Evolutionary conservation across 371 early-diverging fungal species (phyloP), one percentile per base, ranked within the genome.

Genomic region (Mucor ambiguus): DNA sequence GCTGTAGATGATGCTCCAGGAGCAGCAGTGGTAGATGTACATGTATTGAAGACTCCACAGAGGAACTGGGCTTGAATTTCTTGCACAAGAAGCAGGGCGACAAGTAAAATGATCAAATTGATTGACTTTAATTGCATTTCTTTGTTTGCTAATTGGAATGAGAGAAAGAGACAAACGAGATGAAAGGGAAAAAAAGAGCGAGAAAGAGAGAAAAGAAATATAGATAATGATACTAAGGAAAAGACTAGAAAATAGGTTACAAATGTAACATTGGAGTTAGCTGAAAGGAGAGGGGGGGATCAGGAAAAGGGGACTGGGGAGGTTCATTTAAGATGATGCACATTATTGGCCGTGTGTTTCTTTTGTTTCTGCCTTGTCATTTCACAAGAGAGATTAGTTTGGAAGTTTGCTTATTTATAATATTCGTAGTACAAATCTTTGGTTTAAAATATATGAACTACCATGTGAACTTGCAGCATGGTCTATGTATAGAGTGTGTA

Each of bases 191-290:
- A 32, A 10, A 9, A 33, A 33, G 33, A 10, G 10, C 1, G 33
- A 33, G 9, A 57, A 35, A 20, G 16, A 30, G 18, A 33, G 16
- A 35, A 58, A 58, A 54, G 54, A 54, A 18, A 52, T 11, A 28
- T 52, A 28, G 28, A 28, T 52, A 52, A 52, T n/a, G 26, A 56
- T 33, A 32, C 30, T 55, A 55, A 49, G 24, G 49, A 49, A 49
- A 49, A 32, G 28, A 29, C 16, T 30, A 56, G 30, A 56, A 32
- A 33, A 33, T 20, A 56, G 32, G 32, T 33, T 56, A 56, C 56
- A 56, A 32, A 56, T 56, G 56, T 56, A 56, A 56, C 56, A 32
- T 56, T 56, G 20, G 32, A 56, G 30, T 56, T 56, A 56, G 56
- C 26, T 24, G 28, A 26, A 16, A 28, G 52, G 52, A 28, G 52